phyloP scores from a whole-genome alignment of 805 yeast species.

The Wickerhamiella allomyrinae region DNA sequence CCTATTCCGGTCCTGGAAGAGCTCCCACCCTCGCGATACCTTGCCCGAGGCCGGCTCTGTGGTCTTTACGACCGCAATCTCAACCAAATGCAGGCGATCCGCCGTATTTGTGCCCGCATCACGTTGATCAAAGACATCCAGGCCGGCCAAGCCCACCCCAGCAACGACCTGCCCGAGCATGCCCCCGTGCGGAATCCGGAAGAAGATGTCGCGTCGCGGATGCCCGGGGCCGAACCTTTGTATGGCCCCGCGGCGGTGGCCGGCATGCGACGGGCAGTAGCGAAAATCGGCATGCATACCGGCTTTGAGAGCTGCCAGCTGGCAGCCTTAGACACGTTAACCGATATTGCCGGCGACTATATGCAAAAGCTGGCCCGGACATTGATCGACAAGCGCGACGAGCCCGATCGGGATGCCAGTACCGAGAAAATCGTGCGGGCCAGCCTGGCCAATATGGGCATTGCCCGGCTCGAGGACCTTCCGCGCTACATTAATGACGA shows the following conservation, averaged over 20 bases:
- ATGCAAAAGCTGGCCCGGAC: constrained; percentile 60
- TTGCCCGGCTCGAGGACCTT: constrained; percentile 55
- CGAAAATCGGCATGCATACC: constrained; percentile 74
- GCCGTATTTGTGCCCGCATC: constrained; percentile 79
- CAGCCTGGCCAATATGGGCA: constrained; percentile 73
- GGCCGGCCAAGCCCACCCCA: constrained; percentile 17
- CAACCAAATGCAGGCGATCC: constrained; percentile 67
- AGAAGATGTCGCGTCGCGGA: constrained; percentile 67
- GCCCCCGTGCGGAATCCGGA: constrained; percentile 45
- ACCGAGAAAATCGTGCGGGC: constrained; percentile 40
- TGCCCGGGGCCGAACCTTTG: constrained; percentile 51
- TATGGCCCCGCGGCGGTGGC: constrained; percentile 48
- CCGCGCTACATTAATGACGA: constrained; percentile 63
- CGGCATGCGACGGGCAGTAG: constrained; percentile 52
- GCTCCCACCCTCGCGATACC: constrained; percentile 28
- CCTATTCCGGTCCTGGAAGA: constrained; percentile 24
- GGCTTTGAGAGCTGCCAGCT: constrained; percentile 82
- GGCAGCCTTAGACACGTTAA: constrained; percentile 58
- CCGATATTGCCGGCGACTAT: constrained; percentile 74
- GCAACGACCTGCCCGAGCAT: constrained; percentile 6
- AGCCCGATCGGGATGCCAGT: constrained; percentile 25
- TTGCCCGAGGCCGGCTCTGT: constrained; percentile 38
- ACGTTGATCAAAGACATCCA: constrained; percentile 83
- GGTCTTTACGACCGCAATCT: constrained; percentile 51
- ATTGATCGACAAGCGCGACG: constrained; percentile 56